These are phyloP conservation scores for Mucor lusitanicus DNA, from an alignment of 371 early-diverging fungal species.

Conservation along the genomic window DNA sequence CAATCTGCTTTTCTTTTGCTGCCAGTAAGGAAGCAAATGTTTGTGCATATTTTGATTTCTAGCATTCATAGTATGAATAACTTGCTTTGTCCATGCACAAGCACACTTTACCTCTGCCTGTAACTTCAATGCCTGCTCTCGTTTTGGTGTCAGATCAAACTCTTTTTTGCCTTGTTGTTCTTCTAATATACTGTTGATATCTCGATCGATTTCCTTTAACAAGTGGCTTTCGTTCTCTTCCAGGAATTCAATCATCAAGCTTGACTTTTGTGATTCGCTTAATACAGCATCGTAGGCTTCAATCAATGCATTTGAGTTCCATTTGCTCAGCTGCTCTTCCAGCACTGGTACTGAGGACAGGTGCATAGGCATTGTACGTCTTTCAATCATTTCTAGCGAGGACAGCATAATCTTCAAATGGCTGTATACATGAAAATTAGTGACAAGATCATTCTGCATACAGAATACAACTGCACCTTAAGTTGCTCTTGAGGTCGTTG, in stretches of 20 bases:
- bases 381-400: constrained; percentile 20
- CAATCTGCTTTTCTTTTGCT: constrained; percentile 66
- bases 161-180: constrained; percentile 80
- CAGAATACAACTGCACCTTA: constrained; percentile 2
- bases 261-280: constrained; percentile 11
- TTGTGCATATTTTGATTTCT: constrained; percentile 73
- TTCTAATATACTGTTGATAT: constrained; percentile 78
- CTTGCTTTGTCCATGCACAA: too few relatives aligned
- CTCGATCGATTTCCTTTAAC: constrained; percentile 72
- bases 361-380: background rate
- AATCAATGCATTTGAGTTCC: constrained; percentile 10
- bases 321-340: constrained; percentile 14
- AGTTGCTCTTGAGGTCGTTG: constrained; percentile 11
- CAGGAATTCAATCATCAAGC: constrained; percentile 15
- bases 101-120: constrained; percentile 60
- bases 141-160: constrained; percentile 70
- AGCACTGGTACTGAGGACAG: constrained; percentile 3
- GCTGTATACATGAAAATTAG: background rate
- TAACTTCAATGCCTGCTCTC: constrained; percentile 75
- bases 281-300: constrained; percentile 7
- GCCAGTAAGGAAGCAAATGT: constrained; percentile 70
- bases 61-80: background rate
- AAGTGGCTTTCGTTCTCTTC: constrained; percentile 60
- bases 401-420: constrained; percentile 4
- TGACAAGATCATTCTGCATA: background rate